Base-by-base conservation (phyloP, 306 rosid species). In the Vigna angularis region DNA sequence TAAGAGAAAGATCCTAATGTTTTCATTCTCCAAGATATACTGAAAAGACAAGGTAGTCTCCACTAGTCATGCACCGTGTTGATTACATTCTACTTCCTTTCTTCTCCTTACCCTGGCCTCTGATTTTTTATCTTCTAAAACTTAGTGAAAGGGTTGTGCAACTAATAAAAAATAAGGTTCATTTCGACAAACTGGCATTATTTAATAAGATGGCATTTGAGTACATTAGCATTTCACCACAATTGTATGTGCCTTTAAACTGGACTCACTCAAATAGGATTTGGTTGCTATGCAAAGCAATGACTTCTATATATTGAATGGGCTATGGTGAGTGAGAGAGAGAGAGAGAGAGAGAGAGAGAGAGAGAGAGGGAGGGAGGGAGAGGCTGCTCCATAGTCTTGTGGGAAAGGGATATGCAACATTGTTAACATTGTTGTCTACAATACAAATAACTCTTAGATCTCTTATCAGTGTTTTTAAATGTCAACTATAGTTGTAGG, bases 221-320 rank as follows among this genome's bases (percentile, higher is more conserved):
- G 66, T 36, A 17, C 66, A 7, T 36, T 4, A 3, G 38, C 50
- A 3, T 36, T 52, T 32, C 52, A 30, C 42, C 30, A 64, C 3
- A 20, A 20, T 20, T 57, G 40, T 20, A 18, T 34, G 28, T 34
- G 16, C 24, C 50, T 51, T 64, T 75, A 18, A 61, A 62, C 36
- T 17, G 30, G 68, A 58, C 26, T 58, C 38, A 57, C 15, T 64
- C 22, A 28, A 53, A 53, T 45, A 32, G 55, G 49, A 81, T 47
- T 69, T 55, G 58, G 36, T 17, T 57, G n/a, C 30, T 62, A 15
- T 76, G 52, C 15, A n/a, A 52, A 51, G 18, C 24, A 66, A 36
- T 38, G 10, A 10, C 16, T 76, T 38, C 18, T 38, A 11, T 53
- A 20, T 62, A 50, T 20, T n/a, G 44, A 50, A 65, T 17, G 8